Base-by-base conservation (phyloP, 2,329 filamentous ascomycete genomes). In the Scytalidium lignicola region DNA sequence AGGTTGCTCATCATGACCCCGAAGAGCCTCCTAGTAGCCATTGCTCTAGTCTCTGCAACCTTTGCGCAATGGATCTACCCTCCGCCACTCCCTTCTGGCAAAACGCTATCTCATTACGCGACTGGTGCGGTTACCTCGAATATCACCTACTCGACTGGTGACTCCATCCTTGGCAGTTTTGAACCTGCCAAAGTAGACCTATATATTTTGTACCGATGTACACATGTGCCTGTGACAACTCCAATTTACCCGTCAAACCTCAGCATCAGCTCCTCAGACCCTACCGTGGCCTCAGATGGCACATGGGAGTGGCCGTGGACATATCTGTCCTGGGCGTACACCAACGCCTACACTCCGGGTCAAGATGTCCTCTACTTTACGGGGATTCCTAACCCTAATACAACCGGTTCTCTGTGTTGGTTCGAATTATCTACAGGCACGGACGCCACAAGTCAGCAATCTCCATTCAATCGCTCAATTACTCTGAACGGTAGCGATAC, bases 1-100 rank as follows among this genome's bases (percentile, higher is more conserved):
- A 26, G 55, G 60, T 43, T 12, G 52, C n/a, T 60, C 54, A 51
- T 13, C 32, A 37, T 37, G 32, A 17, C 15, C 32, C 32, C n/a
- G 4, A 37, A n/a, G 32, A 13, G 8, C 32, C 6, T 13, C 15
- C 15, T 8, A 5, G 32, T 5, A 37, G 32, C 15, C 5, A 13
- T 37, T 17, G 32, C 32, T 37, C 32, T 37, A n/a, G n/a, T n/a
- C 32, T n/a, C n/a, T 9, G 15, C 15, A 13, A 17, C 32, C 8
- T 37, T 37, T 13, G 32, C 32, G 32, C 32, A 37, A 17, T 37
- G 32, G 32, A 37, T 37, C 32, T 37, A 37, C 32, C 32, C 32
- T 37, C 32, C 32, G 15, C 12, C 32, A 13, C 10, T 37, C 15
- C 32, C 32, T 15, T 37, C 32, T 13, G 32, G 32, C 8, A 37